Evolutionary conservation across 78 protist genomes (phyloP).

Genomic region (Dictyostelium purpureum): DNA sequence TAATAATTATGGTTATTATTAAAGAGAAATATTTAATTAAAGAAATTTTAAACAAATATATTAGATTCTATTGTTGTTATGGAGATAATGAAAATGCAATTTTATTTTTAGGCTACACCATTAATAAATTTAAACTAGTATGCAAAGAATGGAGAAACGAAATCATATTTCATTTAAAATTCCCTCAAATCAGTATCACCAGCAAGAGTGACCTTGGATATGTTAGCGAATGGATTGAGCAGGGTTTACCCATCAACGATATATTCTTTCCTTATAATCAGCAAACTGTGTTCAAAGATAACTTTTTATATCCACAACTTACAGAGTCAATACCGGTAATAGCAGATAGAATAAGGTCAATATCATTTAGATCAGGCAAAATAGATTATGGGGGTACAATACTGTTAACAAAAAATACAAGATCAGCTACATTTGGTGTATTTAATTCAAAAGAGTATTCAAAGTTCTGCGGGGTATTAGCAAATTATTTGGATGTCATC

Average conservation of each 20-base stretch:
- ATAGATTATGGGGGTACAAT: slow-evolving; percentile 6
- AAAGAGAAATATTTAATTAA: slow-evolving; percentile 12
- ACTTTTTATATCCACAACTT: not conserved
- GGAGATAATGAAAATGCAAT: not conserved
- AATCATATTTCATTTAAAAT: not conserved
- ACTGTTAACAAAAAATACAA: not conserved
- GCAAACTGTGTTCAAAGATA: not conserved
- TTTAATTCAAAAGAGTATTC: not conserved
- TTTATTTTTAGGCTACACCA: not conserved
- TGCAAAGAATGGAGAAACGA: not conserved
- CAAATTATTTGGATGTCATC: not conserved
- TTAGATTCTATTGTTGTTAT: not conserved
- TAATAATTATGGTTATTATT: no score
- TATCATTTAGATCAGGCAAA: not conserved
- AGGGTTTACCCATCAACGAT: not conserved
- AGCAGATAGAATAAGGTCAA: not conserved
- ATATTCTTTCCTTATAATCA: not conserved
- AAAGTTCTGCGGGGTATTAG: not conserved
- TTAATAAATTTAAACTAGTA: not conserved
- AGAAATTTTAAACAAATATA: not conserved
- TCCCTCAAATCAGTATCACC: not conserved
- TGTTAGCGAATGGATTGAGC: not conserved
- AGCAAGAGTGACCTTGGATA: not conserved
- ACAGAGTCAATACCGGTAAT: not conserved
- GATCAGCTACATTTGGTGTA: not conserved